phyloP scores from a whole-genome alignment of 805 yeast genomes.

The Lipomyces sp. region DNA sequence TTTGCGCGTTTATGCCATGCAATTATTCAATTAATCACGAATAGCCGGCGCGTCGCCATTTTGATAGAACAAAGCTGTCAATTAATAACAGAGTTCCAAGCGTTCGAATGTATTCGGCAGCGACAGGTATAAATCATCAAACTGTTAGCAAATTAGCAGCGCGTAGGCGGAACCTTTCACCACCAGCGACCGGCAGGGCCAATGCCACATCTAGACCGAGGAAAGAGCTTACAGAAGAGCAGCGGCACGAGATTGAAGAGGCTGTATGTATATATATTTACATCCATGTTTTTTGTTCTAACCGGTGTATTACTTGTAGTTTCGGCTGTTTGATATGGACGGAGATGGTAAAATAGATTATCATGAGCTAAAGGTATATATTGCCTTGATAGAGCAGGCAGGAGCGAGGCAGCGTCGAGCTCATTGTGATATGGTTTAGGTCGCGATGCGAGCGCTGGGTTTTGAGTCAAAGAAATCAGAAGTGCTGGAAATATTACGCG shows the following conservation, averaged over 20 bases:
- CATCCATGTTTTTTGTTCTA: not conserved
- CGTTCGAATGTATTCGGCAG: conserved; percentile 21
- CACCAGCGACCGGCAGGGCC: conserved; percentile 13
- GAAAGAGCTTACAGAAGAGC: conserved; percentile 53
- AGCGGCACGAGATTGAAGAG: conserved; percentile 68
- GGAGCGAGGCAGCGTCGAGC: not conserved
- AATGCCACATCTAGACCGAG: conserved; percentile 17
- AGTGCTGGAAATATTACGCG: conserved; percentile 77
- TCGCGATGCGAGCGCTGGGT: conserved; percentile 92
- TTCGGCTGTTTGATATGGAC: conserved; percentile 88
- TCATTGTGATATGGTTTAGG: conserved; percentile 44
- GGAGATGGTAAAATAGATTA: conserved; percentile 87
- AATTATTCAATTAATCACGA: not conserved
- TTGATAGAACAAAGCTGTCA: too few species aligned
- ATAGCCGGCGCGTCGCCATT: not conserved
- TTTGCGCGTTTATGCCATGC: not conserved
- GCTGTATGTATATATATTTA: conserved; percentile 46
- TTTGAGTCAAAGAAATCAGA: conserved; percentile 82
- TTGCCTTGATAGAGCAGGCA: not conserved
- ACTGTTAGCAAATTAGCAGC: conserved; percentile 20
- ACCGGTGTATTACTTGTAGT: conserved; percentile 44
- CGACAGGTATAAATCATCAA: conserved; percentile 21
- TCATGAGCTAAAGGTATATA: conserved; percentile 71
- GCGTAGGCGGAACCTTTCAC: conserved; percentile 29
- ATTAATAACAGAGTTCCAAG: not conserved